phyloP scores from a whole-genome alignment of 1,139 yeast species.

The Tardiomyces digboiensis region DNA sequence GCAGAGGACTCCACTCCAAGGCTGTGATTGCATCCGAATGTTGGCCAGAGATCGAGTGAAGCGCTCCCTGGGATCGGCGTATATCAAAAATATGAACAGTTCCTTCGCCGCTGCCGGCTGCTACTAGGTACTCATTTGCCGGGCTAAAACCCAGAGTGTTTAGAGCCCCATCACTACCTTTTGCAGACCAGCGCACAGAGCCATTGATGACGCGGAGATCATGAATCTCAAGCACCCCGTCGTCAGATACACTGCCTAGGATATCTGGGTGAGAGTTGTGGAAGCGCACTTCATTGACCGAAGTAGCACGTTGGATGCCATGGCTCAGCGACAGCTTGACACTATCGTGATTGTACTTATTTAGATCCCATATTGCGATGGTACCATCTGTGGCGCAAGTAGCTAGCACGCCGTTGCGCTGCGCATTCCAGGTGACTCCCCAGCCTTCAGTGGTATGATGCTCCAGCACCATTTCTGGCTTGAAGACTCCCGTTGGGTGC shows the following conservation, averaged over 20 bases:
- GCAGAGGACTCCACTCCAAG: conserved; percentile 23
- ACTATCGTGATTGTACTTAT: conserved; percentile 18
- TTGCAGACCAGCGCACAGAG: not conserved
- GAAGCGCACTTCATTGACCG: conserved; percentile 37
- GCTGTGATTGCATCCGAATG: conserved; percentile 48
- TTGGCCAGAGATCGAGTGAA: conserved; percentile 36
- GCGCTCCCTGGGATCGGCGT: conserved; percentile 29
- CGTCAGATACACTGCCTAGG: conserved; percentile 71
- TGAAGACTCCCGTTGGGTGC: conserved; percentile 24
- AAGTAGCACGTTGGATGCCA: conserved; percentile 18
- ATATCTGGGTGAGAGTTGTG: conserved; percentile 36
- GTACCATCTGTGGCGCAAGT: conserved; percentile 62
- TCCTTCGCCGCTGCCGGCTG: conserved; percentile 66
- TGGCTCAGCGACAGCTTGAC: conserved; percentile 14
- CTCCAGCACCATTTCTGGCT: conserved; percentile 34
- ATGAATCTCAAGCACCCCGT: conserved; percentile 52
- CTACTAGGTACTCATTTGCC: conserved; percentile 43
- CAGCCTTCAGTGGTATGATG: conserved; percentile 66
- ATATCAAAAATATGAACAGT: conserved; percentile 58
- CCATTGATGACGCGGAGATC: conserved; percentile 42
- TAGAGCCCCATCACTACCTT: conserved; percentile 30
- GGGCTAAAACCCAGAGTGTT: conserved; percentile 61
- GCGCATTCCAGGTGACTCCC: conserved; percentile 58
- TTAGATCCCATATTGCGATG: conserved; percentile 62
- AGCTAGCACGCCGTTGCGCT: conserved; percentile 34